Base-by-base conservation (phyloP, 352 stramenopile genomes). In the Phytopythium sindhum region DNA sequence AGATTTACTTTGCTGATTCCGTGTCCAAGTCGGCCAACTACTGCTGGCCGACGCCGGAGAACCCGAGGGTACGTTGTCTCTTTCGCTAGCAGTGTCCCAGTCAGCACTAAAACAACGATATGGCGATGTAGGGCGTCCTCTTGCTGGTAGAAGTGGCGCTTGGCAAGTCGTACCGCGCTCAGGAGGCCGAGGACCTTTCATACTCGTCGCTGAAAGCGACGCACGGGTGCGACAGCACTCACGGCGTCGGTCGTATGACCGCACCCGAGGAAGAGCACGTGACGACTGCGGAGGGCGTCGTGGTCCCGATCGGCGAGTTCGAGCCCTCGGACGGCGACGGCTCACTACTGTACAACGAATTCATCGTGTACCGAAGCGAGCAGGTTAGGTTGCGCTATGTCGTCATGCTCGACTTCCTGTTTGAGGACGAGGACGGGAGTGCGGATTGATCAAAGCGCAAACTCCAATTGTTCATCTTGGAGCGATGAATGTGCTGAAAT, bases 1-100 rank as follows among this genome's bases (percentile, higher is more conserved):
- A 91, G 82, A 80, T 96, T 19, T 96, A 96, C 64, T 95, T 95
- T 77, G 85, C 88, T 10, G 87, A 96, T 57, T 85, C 80, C 0
- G 76, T 88, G 17, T 86, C 81, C 60, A 96, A 96, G 64, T 90
- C 79, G 1, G 80, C 84, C 3, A 88, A 87, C 57, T 96, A 96
- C 69, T 96, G 88, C 73, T 92, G 82, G 72, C 73, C 81, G 7
- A 84, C 78, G 0, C 65, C 79, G 3, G 72, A 88, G 44, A 82
- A 84, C 55, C 77, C 83, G 5, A 81, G 80, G 60, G 78, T 78
- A 53, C 21, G 24, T 31, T 26, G 5, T 47, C 24, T 52, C 37
- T 0, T 23, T 21, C 7, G 2, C n/a, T 54, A 2, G 58, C 21
- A 15, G 45, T 58, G 35, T 17, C 33, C 37, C 41, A 23, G 35